Conservation (phyloP, 345 rosid species). For the Eutrema japonicum region DNA sequence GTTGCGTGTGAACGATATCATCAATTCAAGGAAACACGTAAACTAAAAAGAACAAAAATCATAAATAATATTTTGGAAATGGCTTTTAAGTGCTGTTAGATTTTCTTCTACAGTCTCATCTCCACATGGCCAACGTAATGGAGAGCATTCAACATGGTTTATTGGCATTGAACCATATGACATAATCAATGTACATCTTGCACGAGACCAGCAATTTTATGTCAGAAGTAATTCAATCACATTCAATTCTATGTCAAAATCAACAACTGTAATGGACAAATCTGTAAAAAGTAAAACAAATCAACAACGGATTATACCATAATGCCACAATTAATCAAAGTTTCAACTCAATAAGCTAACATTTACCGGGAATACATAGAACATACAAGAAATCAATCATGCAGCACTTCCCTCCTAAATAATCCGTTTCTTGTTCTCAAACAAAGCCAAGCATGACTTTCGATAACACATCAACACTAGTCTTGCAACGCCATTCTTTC, state of each 20-base stretch:
- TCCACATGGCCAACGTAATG: constrained; percentile 17
- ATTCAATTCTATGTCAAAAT: constrained; percentile 16
- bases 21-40: constrained; percentile 4
- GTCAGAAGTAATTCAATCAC: constrained; percentile 20
- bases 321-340: neutral
- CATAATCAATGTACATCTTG: constrained; percentile 30
- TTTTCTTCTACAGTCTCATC: neutral
- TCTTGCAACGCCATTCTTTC: too few relatives aligned
- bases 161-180: neutral
- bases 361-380: neutral
- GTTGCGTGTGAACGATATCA: constrained; percentile 21
- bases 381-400: neutral
- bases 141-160: constrained; percentile 11
- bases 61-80: neutral
- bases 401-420: too few relatives aligned
- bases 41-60: neutral
- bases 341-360: neutral
- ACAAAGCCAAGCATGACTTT: neutral
- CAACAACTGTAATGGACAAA: neutral
- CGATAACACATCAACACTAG: neutral
- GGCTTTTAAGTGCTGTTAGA: neutral
- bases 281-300: neutral
- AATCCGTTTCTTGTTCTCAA: neutral
- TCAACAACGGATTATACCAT: neutral
- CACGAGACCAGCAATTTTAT: constrained; percentile 13